Evolutionary conservation across 148 eudicot species (phyloP).

Genomic region (Rhododendron mucronatum): DNA sequence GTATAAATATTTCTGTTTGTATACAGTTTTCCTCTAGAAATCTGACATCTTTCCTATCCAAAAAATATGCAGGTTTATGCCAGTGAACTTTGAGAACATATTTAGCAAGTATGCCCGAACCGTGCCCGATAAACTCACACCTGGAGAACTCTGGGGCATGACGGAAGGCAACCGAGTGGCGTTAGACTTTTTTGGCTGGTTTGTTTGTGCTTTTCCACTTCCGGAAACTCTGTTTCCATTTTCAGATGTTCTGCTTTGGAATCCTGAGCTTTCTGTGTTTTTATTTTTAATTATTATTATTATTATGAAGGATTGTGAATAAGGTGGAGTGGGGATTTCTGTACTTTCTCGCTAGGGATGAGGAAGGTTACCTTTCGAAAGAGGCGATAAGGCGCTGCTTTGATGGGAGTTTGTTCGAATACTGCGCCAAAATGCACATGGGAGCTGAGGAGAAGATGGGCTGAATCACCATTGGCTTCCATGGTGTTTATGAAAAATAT

Average conservation of each 20-base stretch:
- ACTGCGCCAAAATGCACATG: conserved; percentile 49
- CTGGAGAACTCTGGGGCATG: conserved; percentile 74
- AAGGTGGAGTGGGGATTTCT: conserved; percentile 61
- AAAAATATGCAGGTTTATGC: not conserved
- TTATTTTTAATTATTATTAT: too few species aligned
- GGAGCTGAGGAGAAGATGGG: conserved; percentile 36
- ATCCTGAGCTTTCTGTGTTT: not conserved
- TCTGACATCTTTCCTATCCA: not conserved
- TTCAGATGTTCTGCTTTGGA: not conserved
- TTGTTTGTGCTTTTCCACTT: not conserved
- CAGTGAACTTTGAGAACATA: conserved; percentile 12
- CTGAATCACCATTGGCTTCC: conserved; percentile 1
- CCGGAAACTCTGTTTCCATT: not conserved
- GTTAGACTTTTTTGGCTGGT: conserved; percentile 48
- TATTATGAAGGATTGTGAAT: conserved; percentile 36
- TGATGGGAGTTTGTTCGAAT: conserved; percentile 73
- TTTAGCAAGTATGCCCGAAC: conserved; percentile 80
- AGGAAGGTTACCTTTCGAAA: conserved; percentile 57
- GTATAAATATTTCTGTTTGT: not conserved
- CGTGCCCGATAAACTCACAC: conserved; percentile 57
- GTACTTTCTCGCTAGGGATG: conserved; percentile 56
- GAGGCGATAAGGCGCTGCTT: conserved; percentile 57
- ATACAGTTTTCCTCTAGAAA: not conserved
- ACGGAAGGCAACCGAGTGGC: conserved; percentile 59
- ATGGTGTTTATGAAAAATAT: not conserved